Percentiles rank a stretch among this genome's conserved stretches.
Conservation (phyloP, 352 stramenopile species). For the Phytophthora tentaculata region DNA sequence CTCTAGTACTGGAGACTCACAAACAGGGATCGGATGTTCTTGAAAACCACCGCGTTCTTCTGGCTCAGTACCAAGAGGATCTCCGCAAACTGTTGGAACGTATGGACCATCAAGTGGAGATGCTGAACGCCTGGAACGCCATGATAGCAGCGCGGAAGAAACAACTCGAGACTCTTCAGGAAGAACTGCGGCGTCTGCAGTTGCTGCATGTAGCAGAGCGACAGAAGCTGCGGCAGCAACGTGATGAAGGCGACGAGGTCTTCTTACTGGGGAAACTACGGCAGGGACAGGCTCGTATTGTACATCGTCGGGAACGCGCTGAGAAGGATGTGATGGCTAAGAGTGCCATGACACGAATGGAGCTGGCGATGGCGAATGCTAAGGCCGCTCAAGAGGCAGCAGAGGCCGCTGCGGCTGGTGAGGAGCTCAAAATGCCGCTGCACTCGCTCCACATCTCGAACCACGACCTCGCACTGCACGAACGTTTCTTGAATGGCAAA, state of each 20-base stretch:
- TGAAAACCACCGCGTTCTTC: slow-evolving; percentile 46
- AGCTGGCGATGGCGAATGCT: slow-evolving; percentile 30
- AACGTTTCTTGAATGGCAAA: slow-evolving; percentile 75
- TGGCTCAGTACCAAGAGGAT: slow-evolving; percentile 66
- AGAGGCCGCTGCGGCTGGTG: slow-evolving; percentile 15
- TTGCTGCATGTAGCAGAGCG: slow-evolving; percentile 68
- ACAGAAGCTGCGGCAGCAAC: slow-evolving; percentile 63
- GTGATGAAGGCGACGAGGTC: slow-evolving; percentile 65
- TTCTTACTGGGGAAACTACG: slow-evolving; percentile 72
- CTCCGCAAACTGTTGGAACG: slow-evolving; percentile 57
- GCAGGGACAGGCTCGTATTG: slow-evolving; percentile 51
- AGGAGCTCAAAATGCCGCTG: slow-evolving; percentile 51
- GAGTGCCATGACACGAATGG: slow-evolving; percentile 39
- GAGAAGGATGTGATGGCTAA: slow-evolving; percentile 48
- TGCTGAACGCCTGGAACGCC: slow-evolving; percentile 69
- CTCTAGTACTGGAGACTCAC: slow-evolving; percentile 50
- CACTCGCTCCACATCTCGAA: slow-evolving; percentile 77
- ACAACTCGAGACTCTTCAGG: slow-evolving; percentile 68
- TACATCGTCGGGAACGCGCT: slow-evolving; percentile 52
- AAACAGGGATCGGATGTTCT: slow-evolving; percentile 48
- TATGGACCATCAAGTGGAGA: slow-evolving; percentile 57
- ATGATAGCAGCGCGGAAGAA: slow-evolving; percentile 65
- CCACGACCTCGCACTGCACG: slow-evolving; percentile 70
- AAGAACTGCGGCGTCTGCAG: slow-evolving; percentile 61
- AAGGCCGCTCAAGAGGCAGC: slow-evolving; percentile 29